Conservation (phyloP, 2,329 filamentous ascomycete genomes). For the Beauveria sp. region DNA sequence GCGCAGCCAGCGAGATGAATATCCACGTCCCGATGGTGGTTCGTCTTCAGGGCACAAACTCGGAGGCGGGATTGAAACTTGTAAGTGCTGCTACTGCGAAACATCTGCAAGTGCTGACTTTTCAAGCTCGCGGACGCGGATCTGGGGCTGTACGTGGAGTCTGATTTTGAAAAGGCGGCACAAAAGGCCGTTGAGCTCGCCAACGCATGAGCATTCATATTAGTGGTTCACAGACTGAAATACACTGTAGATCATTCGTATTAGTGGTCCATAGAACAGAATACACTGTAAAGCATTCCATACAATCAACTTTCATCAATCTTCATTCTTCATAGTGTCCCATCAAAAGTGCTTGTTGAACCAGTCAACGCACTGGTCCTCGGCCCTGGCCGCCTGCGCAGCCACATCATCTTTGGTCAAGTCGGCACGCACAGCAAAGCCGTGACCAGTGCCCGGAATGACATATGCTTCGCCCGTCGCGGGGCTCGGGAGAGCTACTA, state of each 20-base stretch:
- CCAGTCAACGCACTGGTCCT: constrained; percentile 28
- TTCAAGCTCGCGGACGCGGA: constrained; percentile 19
- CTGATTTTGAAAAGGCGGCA: constrained; percentile 21
- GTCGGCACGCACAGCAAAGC: constrained; percentile 32
- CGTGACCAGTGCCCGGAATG: constrained; percentile 33
- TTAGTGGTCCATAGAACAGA: background rate
- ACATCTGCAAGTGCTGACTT: background rate
- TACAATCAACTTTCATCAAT: background rate
- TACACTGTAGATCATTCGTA: background rate
- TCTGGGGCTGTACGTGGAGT: constrained; percentile 20
- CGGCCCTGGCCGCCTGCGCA: constrained; percentile 22
- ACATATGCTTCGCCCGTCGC: constrained; percentile 29
- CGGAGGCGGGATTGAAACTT: constrained; percentile 30
- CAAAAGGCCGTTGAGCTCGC: constrained; percentile 19
- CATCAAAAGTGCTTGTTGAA: constrained; percentile 20
- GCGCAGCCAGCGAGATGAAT: constrained; percentile 29
- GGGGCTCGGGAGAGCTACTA: constrained; percentile 26
- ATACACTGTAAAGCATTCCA: background rate
- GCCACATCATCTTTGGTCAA: constrained; percentile 17
- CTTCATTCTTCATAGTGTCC: background rate
- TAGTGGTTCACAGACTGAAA: no score
- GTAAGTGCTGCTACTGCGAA: constrained; percentile 21
- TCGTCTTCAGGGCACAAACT: constrained; percentile 40
- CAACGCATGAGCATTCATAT: background rate
- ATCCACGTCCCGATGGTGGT: constrained; percentile 37